Conservation (phyloP, 768 basidiomycete genomes). For the Mycena albidolilacea region DNA sequence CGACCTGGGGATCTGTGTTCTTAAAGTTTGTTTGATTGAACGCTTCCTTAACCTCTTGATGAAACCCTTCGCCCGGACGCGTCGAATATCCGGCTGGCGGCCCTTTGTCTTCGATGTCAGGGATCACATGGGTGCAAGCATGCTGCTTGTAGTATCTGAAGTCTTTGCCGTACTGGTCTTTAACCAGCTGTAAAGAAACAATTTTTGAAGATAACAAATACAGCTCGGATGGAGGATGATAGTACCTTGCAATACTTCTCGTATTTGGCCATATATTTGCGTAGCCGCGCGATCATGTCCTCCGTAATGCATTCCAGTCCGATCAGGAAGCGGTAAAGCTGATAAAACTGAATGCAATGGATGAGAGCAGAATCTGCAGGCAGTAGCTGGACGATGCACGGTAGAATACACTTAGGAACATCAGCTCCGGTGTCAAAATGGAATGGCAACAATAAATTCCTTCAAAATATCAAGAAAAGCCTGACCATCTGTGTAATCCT, state of each 20-base stretch:
- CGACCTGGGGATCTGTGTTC: conserved; percentile 3
- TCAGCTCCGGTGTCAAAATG: not conserved
- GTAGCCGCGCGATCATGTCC: not conserved
- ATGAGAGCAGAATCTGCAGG: conserved; percentile 14
- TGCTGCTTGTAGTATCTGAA: not conserved
- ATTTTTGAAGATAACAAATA: not conserved
- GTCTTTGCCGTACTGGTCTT: not conserved
- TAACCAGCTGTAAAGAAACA: not conserved
- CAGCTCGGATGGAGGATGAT: no score
- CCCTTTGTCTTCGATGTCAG: not conserved
- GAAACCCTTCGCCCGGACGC: not conserved
- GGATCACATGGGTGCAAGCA: not conserved
- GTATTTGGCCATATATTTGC: conserved; percentile 2
- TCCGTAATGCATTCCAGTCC: conserved; percentile 5
- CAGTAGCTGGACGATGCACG: conserved; percentile 29
- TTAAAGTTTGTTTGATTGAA: conserved; percentile 1
- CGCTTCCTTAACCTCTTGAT: conserved; percentile 5
- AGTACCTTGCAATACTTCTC: conserved; percentile 10
- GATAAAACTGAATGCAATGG: conserved; percentile 11
- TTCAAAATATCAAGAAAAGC: conserved; percentile 29
- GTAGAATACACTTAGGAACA: conserved; percentile 19
- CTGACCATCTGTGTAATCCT: conserved; percentile 31
- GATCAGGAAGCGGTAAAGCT: conserved; percentile 3
- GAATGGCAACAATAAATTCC: not conserved
- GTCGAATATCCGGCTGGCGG: not conserved